Evolutionary conservation across 1,284 basidiomycete genomes (phyloP).

Genomic region (Trametes hirsuta): DNA sequence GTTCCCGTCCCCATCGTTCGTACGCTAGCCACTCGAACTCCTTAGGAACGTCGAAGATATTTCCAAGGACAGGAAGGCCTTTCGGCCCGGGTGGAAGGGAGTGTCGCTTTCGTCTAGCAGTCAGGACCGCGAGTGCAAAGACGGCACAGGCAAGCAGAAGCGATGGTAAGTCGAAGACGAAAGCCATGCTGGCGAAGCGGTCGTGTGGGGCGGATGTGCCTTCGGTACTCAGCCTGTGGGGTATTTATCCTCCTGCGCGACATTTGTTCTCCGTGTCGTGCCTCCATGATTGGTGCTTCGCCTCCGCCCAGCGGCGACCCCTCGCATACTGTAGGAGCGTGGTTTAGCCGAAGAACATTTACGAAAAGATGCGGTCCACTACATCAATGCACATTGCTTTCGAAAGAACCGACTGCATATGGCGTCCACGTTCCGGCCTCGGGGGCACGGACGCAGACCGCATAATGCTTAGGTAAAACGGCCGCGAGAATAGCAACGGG

Average conservation of each 20-base stretch:
- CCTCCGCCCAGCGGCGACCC: slow-evolving; percentile 13
- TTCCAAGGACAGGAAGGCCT: slow-evolving; percentile 33
- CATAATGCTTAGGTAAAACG: slow-evolving; percentile 20
- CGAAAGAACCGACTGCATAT: slow-evolving; percentile 15
- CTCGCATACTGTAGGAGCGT: slow-evolving; percentile 22
- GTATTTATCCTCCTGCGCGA: slow-evolving; percentile 18
- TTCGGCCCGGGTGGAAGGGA: slow-evolving; percentile 34
- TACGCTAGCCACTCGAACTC: slow-evolving; percentile 32
- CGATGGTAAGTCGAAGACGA: slow-evolving; percentile 5
- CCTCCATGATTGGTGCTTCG: slow-evolving; percentile 19
- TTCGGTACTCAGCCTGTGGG: neutral
- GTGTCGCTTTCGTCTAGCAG: slow-evolving; percentile 15
- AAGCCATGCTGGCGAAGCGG: slow-evolving; percentile 4
- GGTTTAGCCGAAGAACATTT: slow-evolving; percentile 22
- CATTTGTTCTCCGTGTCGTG: slow-evolving; percentile 15
- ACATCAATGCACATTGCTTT: slow-evolving; percentile 8
- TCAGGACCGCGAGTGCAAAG: slow-evolving; percentile 13
- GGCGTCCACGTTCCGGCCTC: slow-evolving; percentile 16
- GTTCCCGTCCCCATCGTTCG: slow-evolving; percentile 25
- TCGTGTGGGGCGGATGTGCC: slow-evolving; percentile 2
- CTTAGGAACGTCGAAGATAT: slow-evolving; percentile 32
- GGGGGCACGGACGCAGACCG: slow-evolving; percentile 6
- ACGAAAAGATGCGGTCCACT: slow-evolving; percentile 21
- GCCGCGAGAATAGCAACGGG: slow-evolving; percentile 17
- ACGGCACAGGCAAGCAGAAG: slow-evolving; percentile 9